Base-by-base conservation (phyloP, 2,329 filamentous ascomycete species). In the Claviceps quebecensis region DNA sequence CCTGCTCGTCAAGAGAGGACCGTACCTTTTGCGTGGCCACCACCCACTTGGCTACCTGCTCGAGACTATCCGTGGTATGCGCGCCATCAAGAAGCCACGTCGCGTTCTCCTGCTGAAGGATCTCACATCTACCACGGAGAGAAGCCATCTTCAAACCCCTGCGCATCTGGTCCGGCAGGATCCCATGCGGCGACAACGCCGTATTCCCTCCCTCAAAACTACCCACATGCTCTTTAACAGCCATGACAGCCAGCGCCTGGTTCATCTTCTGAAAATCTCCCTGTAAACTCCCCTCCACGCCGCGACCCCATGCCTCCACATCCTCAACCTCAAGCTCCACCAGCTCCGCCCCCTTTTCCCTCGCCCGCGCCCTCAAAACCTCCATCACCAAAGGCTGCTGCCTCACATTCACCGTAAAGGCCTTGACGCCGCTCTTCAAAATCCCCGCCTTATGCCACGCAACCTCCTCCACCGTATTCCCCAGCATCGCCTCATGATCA, bases 401-500 rank as follows among this genome's bases (percentile, higher is more conserved):
- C 9, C 62, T 60, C 1, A 63, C 48, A 4, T 52, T 59, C 37
- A 64, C 60, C 7, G 68, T 62, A 8, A 72, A 71, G 0, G 63
- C 69, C 40, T 54, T 59, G 0, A 67, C 75, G 0, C 77, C 79
- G 1, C 67, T 49, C 65, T 94, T 95, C 64, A 94, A 84, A 45
- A 96, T 86, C 1, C 90, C 90, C 6, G 83, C 84, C 66, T 96
- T 96, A 64, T 95, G 87, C 90, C 89, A 95, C 3, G 89, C 68
- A 56, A 95, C 95, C 61, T 87, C 73, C 52, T 86, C 82, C 48
- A 91, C 77, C 0, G 87, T 90, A 39, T 77, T 74, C 11, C 90
- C 90, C 38, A 96, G 72, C 75, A 95, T 81, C 4, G 77, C 80
- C 1, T 84, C 81, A 65, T 96, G 90, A 60, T 96, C 90, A 54